Conservation (phyloP, 108 stramenopile species). For the Skeletonema tropicum region DNA sequence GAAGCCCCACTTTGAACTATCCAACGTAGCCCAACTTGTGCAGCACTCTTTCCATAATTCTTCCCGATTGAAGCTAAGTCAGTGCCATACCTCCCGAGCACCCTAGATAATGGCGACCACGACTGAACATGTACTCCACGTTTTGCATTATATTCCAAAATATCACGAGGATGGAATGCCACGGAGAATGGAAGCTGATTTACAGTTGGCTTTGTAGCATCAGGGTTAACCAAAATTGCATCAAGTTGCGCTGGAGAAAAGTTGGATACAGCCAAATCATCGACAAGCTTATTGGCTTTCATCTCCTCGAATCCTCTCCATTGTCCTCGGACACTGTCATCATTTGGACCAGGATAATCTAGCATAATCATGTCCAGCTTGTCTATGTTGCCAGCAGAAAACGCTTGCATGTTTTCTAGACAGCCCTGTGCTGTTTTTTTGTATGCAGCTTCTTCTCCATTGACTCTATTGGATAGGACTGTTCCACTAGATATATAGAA, state of each 20-base stretch:
- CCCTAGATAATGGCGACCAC: conserved; percentile 69
- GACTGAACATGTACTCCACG: conserved; percentile 77
- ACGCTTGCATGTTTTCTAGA: conserved; percentile 66
- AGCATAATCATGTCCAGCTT: conserved; percentile 84
- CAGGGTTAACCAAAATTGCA: conserved; percentile 57
- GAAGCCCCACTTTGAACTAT: conserved; percentile 74
- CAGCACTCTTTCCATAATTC: conserved; percentile 68
- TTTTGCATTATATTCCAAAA: conserved; percentile 61
- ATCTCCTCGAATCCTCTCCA: conserved; percentile 79
- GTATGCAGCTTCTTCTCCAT: conserved; percentile 62
- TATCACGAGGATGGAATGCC: conserved; percentile 64
- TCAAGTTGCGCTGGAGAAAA: conserved; percentile 70
- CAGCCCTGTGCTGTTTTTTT: conserved; percentile 71
- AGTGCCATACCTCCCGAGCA: conserved; percentile 48
- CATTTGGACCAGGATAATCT: conserved; percentile 82
- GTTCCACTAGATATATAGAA: conserved; percentile 54
- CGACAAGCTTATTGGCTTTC: conserved; percentile 47
- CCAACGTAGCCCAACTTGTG: conserved; percentile 83
- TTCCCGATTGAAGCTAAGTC: conserved; percentile 67
- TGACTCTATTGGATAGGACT: conserved; percentile 72
- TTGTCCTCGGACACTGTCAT: conserved; percentile 74
- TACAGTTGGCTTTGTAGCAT: conserved; percentile 62
- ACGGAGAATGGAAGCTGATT: conserved; percentile 76
- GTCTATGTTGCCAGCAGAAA: conserved; percentile 64
- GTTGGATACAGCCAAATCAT: conserved; percentile 72